phyloP scores from a whole-genome alignment of 208 protist species.

The Leishmania tropica region DNA sequence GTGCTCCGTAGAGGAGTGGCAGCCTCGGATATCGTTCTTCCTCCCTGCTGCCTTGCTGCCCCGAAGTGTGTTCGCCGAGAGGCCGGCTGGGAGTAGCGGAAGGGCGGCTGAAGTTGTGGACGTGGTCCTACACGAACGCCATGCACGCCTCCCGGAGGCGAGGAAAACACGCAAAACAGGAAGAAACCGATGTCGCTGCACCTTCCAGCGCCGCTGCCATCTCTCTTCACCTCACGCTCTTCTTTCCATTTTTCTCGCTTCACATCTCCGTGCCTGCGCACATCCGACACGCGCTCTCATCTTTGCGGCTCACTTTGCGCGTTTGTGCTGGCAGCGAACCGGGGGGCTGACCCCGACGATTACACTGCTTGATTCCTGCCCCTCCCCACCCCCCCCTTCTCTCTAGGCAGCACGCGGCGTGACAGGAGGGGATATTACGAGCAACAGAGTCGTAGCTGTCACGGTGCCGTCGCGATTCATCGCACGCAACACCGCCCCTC shows the following conservation, averaged over 20 bases:
- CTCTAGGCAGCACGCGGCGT: neutral
- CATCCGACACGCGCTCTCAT: neutral
- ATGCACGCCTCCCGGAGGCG: neutral
- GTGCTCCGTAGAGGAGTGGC: neutral
- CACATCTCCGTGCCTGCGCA: neutral
- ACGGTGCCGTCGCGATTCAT: neutral
- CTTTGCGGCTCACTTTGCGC: neutral
- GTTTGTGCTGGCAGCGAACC: neutral
- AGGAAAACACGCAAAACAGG: neutral
- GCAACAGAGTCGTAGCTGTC: neutral
- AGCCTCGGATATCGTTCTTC: neutral
- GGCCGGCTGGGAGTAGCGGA: neutral
- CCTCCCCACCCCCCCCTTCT: neutral
- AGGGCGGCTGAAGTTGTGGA: neutral
- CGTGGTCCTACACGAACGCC: neutral
- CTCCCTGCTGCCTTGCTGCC: neutral
- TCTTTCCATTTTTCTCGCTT: neutral
- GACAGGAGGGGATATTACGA: neutral
- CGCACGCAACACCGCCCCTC: neutral
- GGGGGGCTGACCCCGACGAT: neutral
- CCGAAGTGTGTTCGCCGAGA: neutral
- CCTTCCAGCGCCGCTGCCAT: too few species aligned
- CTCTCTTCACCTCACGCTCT: neutral
- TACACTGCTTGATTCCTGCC: neutral
- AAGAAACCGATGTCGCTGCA: too few species aligned